Conservation (phyloP, 2,329 filamentous ascomycete genomes). For the Fusarium denticulatum region DNA sequence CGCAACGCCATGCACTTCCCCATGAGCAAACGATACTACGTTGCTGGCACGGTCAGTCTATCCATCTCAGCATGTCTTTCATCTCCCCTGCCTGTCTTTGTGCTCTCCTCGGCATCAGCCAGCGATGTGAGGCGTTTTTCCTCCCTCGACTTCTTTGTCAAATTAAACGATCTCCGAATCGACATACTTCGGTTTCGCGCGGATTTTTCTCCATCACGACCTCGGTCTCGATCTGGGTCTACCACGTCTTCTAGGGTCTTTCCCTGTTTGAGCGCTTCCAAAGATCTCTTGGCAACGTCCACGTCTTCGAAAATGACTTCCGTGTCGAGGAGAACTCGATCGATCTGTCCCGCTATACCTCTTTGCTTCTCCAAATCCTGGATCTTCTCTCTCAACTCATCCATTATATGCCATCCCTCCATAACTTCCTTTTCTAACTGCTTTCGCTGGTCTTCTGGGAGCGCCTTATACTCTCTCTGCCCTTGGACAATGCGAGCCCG, state of each 20-base stretch:
- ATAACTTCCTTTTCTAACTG: constrained; percentile 40
- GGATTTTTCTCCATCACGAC: constrained; percentile 4
- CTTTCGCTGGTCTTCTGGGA: constrained; percentile 49
- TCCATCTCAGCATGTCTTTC: background rate
- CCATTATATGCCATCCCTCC: constrained; percentile 48
- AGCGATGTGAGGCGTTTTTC: constrained; percentile 16
- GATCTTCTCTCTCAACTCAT: constrained; percentile 45
- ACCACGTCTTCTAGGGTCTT: constrained; percentile 47
- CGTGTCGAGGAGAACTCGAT: constrained; percentile 43
- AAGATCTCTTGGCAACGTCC: constrained; percentile 55
- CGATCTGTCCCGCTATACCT: constrained; percentile 51
- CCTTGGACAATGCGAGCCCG: constrained; percentile 69
- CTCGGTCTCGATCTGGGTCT: constrained; percentile 24
- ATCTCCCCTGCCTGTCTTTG: background rate
- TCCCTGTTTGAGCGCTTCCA: constrained; percentile 58
- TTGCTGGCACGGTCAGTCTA: constrained; percentile 18
- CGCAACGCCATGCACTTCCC: constrained; percentile 23
- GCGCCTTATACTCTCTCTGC: constrained; percentile 54
- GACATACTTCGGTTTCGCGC: constrained; percentile 31
- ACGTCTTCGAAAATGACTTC: constrained; percentile 59
- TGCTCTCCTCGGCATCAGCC: background rate
- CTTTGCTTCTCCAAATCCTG: constrained; percentile 48
- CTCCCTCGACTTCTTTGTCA: constrained; percentile 23
- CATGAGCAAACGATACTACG: constrained; percentile 12
- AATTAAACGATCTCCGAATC: constrained; percentile 31